Evolutionary conservation across 1,284 basidiomycete species (phyloP).

Genomic region (Ceraceosorus guamensis): DNA sequence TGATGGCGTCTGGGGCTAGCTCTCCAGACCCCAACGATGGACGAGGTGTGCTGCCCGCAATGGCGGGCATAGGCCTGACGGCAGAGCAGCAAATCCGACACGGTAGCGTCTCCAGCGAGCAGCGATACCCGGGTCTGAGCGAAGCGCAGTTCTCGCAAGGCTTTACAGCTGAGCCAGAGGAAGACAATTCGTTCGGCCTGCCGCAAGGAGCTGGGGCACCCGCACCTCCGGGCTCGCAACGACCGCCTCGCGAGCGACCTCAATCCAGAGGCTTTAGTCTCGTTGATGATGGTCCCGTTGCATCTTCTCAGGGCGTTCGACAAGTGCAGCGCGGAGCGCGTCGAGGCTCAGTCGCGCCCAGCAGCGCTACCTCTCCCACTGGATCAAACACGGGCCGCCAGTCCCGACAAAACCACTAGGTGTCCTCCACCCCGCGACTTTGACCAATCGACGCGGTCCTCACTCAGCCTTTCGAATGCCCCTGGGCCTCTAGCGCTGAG

Average conservation of each 20-base stretch:
- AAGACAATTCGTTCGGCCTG: slow-evolving; percentile 9
- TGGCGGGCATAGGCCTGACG: slow-evolving; percentile 9
- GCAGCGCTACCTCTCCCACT: too few relatives aligned
- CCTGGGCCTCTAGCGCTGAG: too few relatives aligned
- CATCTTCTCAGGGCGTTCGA: slow-evolving; percentile 26
- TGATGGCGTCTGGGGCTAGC: slow-evolving; percentile 27
- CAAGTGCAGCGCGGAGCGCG: slow-evolving; percentile 41
- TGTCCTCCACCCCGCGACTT: too few relatives aligned
- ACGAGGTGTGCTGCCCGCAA: neutral
- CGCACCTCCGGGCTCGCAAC: slow-evolving; percentile 5
- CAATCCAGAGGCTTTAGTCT: slow-evolving; percentile 33
- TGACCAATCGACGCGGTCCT: too few relatives aligned
- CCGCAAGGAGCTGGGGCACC: too few relatives aligned
- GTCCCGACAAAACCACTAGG: too few relatives aligned
- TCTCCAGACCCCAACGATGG: slow-evolving; percentile 23
- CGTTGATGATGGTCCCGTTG: slow-evolving; percentile 45
- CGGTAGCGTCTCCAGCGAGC: slow-evolving; percentile 32
- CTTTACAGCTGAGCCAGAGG: slow-evolving; percentile 32
- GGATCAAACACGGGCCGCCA: too few relatives aligned
- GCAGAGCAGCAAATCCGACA: slow-evolving; percentile 18
- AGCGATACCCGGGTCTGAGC: slow-evolving; percentile 31
- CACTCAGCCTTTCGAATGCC: too few relatives aligned
- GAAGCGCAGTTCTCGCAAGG: slow-evolving; percentile 31
- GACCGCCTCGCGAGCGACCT: slow-evolving; percentile 7
- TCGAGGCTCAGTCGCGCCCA: too few relatives aligned